Base-by-base conservation (phyloP, 441 rosid genomes). In the Daphne laureola region DNA sequence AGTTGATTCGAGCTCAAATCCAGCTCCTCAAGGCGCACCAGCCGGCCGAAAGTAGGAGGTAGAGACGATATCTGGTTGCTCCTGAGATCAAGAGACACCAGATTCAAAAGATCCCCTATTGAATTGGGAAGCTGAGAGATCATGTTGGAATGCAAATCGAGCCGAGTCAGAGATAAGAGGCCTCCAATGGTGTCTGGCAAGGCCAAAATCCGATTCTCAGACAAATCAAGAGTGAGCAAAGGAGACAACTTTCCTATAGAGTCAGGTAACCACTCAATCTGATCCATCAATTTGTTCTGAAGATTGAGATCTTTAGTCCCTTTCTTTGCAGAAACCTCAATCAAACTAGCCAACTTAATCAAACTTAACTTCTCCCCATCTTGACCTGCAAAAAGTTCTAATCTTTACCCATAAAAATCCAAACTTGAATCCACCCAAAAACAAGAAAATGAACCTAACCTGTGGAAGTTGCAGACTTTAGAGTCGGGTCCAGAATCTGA, bases 241-340 rank as follows among this genome's bases (percentile, higher is more conserved):
- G 74, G 65, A 4, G 87, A 81, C 44, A 93, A 62, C 75, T 87
- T 93, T 45, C 97, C 96, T 14, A 85, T 63, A 4, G 97, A 87
- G 49, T 87, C 99, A 0, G 99, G 99, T 23, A 93, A 81, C 99
- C 99, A 90, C 12, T 83, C 97, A 11, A 90, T 67, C 57, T 87
- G 84, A 66, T 93, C 96, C 80, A 74, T 83, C 73, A 93, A 66
- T 74, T 76, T 90, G 77, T 73, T 78, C 58, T 79, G 95, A 49
- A 93, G 86, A 67, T 83, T 78, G 61, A 93, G 84, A 65, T 87
- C 97, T 46, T 69, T 73, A 1, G 84, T 82, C 64, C 87, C 90
- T 68, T 87, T 93, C 81, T 85, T 93, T 5, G 88, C 68, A 0
- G 90, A 89, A 35, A 80, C 85, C 63, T 93, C 99, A 64, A 93